Percentiles rank a stretch among this genome's conserved stretches.
phyloP scores from a whole-genome alignment of 1,284 basidiomycete species.

The Trametes hirsuta region DNA sequence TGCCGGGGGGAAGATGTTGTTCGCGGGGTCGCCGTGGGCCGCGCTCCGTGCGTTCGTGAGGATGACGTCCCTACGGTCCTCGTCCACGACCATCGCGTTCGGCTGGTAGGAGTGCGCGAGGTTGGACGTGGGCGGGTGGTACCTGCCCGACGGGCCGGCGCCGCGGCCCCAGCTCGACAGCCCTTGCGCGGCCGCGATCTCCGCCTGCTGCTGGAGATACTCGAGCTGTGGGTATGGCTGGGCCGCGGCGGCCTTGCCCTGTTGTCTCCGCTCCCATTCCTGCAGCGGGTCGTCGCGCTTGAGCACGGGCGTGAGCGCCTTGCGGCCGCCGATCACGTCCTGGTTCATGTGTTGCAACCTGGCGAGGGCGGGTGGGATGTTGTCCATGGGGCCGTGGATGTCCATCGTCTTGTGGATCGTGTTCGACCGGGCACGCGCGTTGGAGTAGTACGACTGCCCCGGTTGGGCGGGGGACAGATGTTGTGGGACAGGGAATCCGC shows the following conservation, averaged over 20 bases:
- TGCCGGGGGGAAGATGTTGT: constrained; percentile 46
- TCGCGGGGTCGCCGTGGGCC: constrained; percentile 53
- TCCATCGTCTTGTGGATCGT: constrained; percentile 83
- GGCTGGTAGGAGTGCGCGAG: constrained; percentile 68
- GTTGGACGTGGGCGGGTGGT: constrained; percentile 68
- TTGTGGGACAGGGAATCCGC: constrained; percentile 29
- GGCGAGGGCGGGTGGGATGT: constrained; percentile 89
- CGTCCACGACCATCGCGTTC: constrained; percentile 61
- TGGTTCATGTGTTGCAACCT: constrained; percentile 88
- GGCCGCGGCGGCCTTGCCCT: constrained; percentile 64
- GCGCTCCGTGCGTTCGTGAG: constrained; percentile 75
- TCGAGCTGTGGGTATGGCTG: constrained; percentile 88
- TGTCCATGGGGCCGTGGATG: constrained; percentile 83
- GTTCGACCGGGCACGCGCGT: constrained; percentile 75
- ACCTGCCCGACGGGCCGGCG: constrained; percentile 40
- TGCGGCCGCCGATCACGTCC: constrained; percentile 80
- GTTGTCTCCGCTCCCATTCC: constrained; percentile 86
- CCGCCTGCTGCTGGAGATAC: constrained; percentile 89
- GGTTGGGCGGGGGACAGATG: constrained; percentile 59
- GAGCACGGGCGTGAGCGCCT: constrained; percentile 84
- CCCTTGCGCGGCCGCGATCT: constrained; percentile 71
- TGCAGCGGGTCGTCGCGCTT: constrained; percentile 89
- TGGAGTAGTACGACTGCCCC: constrained; percentile 67
- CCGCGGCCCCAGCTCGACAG: constrained; percentile 53
- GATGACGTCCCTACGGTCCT: constrained; percentile 68